phyloP scores from a whole-genome alignment of 1,284 basidiomycete species.

The Nidula niveotomentosa region DNA sequence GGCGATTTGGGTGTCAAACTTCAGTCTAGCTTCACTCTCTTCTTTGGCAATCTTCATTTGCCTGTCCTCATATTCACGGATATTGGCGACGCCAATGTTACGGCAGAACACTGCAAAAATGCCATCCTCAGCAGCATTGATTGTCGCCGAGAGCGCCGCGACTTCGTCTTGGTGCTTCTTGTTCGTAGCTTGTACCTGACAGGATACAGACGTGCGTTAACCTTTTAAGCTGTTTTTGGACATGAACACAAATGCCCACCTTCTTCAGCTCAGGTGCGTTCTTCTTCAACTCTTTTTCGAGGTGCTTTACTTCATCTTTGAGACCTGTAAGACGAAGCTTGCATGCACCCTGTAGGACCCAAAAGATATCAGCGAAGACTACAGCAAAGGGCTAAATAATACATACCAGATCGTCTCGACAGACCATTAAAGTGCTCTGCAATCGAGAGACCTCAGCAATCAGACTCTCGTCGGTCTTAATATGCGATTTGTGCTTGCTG shows the following conservation, averaged over 20 bases:
- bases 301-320: slow-evolving; percentile 78
- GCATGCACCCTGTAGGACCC: slow-evolving; percentile 49
- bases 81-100: slow-evolving; percentile 79
- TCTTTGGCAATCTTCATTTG: slow-evolving; percentile 88
- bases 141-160: slow-evolving; percentile 51
- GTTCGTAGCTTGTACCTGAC: slow-evolving; percentile 54
- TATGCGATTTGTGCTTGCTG: slow-evolving; percentile 77
- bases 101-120: slow-evolving; percentile 84
- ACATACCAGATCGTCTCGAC: slow-evolving; percentile 80
- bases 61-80: slow-evolving; percentile 94
- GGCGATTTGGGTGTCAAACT: slow-evolving; percentile 87
- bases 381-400: slow-evolving; percentile 16
- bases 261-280: slow-evolving; percentile 67
- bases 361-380: too few relatives aligned
- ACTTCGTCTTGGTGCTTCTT: slow-evolving; percentile 56
- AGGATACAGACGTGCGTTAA: too few relatives aligned
- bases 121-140: slow-evolving; percentile 80
- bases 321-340: slow-evolving; percentile 70
- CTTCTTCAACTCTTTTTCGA: slow-evolving; percentile 70
- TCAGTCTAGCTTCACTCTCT: slow-evolving; percentile 82
- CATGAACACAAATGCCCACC: slow-evolving; percentile 31
- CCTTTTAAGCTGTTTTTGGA: too few relatives aligned
- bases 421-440: slow-evolving; percentile 72
- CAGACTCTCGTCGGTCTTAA: slow-evolving; percentile 81
- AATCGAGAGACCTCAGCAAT: slow-evolving; percentile 77